phyloP scores from a whole-genome alignment of 108 stramenopile genomes.

The Cyclotella distinguenda region DNA sequence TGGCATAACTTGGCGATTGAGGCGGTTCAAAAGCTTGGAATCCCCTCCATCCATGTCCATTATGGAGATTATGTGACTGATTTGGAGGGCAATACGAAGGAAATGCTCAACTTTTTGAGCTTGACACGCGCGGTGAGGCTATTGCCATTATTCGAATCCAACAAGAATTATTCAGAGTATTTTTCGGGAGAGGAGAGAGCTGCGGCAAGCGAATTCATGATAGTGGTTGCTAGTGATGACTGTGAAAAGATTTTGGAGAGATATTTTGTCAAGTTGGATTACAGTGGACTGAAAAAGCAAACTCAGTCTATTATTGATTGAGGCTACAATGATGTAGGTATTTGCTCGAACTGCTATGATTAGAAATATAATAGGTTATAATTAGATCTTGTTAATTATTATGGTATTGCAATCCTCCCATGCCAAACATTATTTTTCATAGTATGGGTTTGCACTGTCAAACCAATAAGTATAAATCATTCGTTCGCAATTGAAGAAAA shows the following conservation, averaged over 20 bases:
- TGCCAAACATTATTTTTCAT: no score
- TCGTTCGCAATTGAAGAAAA: no score
- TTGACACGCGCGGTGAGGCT: slow-evolving; percentile 14
- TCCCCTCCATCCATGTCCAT: slow-evolving; percentile 51
- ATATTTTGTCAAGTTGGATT: slow-evolving; percentile 37
- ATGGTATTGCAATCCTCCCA: no score
- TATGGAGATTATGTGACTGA: slow-evolving; percentile 64
- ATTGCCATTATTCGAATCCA: slow-evolving; percentile 16
- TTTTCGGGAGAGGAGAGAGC: slow-evolving; percentile 38
- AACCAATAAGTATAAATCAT: no score
- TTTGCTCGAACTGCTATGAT: no score
- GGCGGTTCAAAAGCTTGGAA: slow-evolving; percentile 44
- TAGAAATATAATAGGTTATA: no score
- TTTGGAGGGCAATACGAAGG: slow-evolving; percentile 46
- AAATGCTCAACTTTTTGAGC: slow-evolving; percentile 51
- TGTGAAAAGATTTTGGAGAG: slow-evolving; percentile 19
- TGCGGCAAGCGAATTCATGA: slow-evolving; percentile 33
- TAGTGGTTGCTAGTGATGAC: slow-evolving; percentile 24
- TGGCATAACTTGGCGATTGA: slow-evolving; percentile 61
- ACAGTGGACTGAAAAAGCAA: slow-evolving; percentile 13
- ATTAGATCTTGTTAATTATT: no score
- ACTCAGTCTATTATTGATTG: slow-evolving; percentile 9
- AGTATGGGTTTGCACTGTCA: no score
- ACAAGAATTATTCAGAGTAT: slow-evolving; percentile 44
- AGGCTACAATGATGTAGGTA: neutral